Base-by-base conservation (phyloP, 2,329 filamentous ascomycete species). In the Colletotrichum lini region DNA sequence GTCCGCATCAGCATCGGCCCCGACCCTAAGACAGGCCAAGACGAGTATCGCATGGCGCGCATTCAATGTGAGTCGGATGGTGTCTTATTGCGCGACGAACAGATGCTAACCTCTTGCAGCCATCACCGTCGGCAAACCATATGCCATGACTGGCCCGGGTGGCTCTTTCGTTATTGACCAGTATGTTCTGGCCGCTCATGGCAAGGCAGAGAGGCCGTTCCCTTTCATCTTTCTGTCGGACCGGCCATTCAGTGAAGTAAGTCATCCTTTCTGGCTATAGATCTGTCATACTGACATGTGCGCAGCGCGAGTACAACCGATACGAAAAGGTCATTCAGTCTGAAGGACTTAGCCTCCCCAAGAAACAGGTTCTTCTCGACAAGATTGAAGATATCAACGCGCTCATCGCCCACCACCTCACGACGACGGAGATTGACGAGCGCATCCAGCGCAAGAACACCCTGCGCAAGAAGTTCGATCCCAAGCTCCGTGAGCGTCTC, bases 211-310 rank as follows among this genome's bases (percentile, higher is more conserved):
- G 78, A 93, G 92, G 79, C 91, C 95, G 45, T 98, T 95, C 83
- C 95, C 95, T 5, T 98, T 98, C 81, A 92, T 96, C 73, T 92
- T 92, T 73, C 95, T 96, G 79, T 98, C 96, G 0, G 95, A 98
- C 80, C 90, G 91, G 60, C 86, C 88, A 52, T 93, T 98, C 78
- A 94, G 93, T n/a, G 94, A 96, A 81, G 93, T 94, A 84, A 74
- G 86, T 80, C 57, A 16, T 13, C 42, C 40, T 12, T 1, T 66
- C 52, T 73, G 65, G 12, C 2, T 56, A 6, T 13, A 65, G 56
- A 18, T n/a, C n/a, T 49, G 15, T 10, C 18, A 26, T 44, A 54
- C 44, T 64, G 18, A 72, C 50, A 12, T 2, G 9, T 38, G 12
- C 73, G 44, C 65, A 96, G 89, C 84, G 87, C 62, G 96, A 99